Evolutionary conservation across 805 yeast genomes (phyloP).

Genomic region (Ogataea polymorpha): DNA sequence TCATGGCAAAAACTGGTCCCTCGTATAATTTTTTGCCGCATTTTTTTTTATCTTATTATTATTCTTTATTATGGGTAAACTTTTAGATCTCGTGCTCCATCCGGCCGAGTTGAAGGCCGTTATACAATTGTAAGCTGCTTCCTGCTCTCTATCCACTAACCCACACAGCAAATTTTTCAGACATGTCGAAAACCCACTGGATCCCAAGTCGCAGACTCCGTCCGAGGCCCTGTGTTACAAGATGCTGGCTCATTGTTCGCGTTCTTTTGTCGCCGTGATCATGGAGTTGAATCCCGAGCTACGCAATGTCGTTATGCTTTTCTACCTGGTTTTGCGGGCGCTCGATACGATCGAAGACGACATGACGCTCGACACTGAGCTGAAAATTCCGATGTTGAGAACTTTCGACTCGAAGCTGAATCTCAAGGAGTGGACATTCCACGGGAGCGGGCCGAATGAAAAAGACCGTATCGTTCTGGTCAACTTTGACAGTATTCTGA

Average conservation of each 20-base stretch:
- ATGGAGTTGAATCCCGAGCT: constrained; percentile 87
- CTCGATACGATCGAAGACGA: constrained; percentile 96
- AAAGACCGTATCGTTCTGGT: constrained; percentile 77
- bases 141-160: constrained; percentile 3
- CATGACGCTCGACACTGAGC: constrained; percentile 71
- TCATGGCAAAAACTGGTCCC: neutral
- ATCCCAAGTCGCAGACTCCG: constrained; percentile 38
- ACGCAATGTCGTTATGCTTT: constrained; percentile 75
- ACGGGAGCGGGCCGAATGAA: constrained; percentile 72
- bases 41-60: neutral
- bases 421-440: constrained; percentile 74
- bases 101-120: constrained; percentile 73
- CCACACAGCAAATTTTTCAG: constrained; percentile 44
- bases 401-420: constrained; percentile 61
- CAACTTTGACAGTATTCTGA: constrained; percentile 69
- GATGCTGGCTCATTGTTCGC: constrained; percentile 66
- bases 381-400: constrained; percentile 74
- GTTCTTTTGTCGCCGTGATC: constrained; percentile 94
- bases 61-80: constrained; percentile 50
- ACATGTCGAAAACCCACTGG: constrained; percentile 49
- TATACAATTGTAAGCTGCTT: constrained; percentile 48
- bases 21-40: constrained; percentile 3
- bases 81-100: constrained; percentile 56
- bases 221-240: constrained; percentile 62
- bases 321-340: constrained; percentile 84